Base-by-base conservation (phyloP, 164 flowering plant genomes). In the Vitis rupestris region DNA sequence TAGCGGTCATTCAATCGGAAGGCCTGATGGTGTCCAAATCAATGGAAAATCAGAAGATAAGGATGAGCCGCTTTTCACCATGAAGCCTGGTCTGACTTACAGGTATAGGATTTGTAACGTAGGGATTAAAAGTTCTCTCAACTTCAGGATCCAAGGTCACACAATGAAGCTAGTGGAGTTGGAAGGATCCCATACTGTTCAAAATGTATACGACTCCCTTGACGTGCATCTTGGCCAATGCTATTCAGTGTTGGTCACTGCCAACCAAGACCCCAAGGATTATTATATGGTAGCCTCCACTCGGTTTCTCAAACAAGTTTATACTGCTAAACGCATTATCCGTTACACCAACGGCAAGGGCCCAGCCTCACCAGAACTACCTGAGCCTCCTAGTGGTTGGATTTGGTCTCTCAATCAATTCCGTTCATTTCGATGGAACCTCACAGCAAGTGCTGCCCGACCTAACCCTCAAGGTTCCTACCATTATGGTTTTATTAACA, bases 391-490 rank as follows among this genome's bases (percentile, higher is more conserved):
- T 0, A 74, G 30, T 3, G 88, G 89, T 9, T 79, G 85, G 79
- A 86, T 83, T 10, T 85, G 89, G 91, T 87, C 91, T 9, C 79
- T 88, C 68, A 88, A 83, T 73, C 90, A 85, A 63, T 86, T 85
- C 83, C 80, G 88, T 1, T 72, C 90, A 4, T 84, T 82, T 76
- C 72, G 89, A 0, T 87, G 91, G 91, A 87, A 88, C 77, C 77
- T 88, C 48, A 84, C 89, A 0, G 87, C 91, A 29, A 84, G 84
- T 15, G 91, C 91, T 37, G 91, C 91, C 60, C 79, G 91, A 29
- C 91, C 91, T 51, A 87, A 88, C 72, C 93, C 93, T 8, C 89
- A 85, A 59, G 93, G 93, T 1, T 88, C 93, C 0, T 88, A 80
- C 85, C 93, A 84, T 67, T 88, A 88, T 27, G 93, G 93, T 2